phyloP scores from a whole-genome alignment of 2,329 filamentous ascomycete species.

The Paracorniculantispora psalliotae region DNA sequence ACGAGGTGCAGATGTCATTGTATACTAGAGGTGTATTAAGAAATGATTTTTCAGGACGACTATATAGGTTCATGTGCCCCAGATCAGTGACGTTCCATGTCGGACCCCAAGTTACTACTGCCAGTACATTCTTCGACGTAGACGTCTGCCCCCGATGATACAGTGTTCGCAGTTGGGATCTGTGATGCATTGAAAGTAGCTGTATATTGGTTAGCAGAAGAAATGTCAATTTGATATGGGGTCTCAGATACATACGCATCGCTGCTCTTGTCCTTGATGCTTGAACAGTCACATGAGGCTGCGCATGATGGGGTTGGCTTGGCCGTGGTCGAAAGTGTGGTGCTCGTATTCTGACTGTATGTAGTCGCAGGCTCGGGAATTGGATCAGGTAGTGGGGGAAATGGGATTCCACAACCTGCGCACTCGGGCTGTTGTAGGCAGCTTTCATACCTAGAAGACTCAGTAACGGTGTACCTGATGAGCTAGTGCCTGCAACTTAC shows the following conservation, averaged over 20 bases:
- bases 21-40: slow-evolving; percentile 13
- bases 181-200: slow-evolving; percentile 27
- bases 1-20: slow-evolving; percentile 10
- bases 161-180: slow-evolving; percentile 23
- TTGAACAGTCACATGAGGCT: slow-evolving; percentile 23
- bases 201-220: slow-evolving; percentile 4
- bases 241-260: slow-evolving; percentile 17
- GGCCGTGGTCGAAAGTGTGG: not conserved
- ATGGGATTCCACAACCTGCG: slow-evolving; percentile 7
- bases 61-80: not conserved
- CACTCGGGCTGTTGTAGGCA: slow-evolving; percentile 10
- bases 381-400: slow-evolving; percentile 1
- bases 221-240: not conserved
- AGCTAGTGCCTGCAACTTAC: not conserved
- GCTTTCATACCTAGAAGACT: not conserved
- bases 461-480: not conserved
- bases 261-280: slow-evolving; percentile 23
- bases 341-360: slow-evolving; percentile 15
- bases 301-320: slow-evolving; percentile 16
- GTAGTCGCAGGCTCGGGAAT: slow-evolving; percentile 11
- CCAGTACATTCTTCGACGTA: not conserved
- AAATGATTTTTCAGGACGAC: slow-evolving; percentile 4
- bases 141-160: slow-evolving; percentile 1
- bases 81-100: not conserved
- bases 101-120: not conserved